These are phyloP conservation scores for Sporothrix euskadiensis DNA, from an alignment of 2,329 filamentous ascomycete genomes.

Conservation along the genomic window DNA sequence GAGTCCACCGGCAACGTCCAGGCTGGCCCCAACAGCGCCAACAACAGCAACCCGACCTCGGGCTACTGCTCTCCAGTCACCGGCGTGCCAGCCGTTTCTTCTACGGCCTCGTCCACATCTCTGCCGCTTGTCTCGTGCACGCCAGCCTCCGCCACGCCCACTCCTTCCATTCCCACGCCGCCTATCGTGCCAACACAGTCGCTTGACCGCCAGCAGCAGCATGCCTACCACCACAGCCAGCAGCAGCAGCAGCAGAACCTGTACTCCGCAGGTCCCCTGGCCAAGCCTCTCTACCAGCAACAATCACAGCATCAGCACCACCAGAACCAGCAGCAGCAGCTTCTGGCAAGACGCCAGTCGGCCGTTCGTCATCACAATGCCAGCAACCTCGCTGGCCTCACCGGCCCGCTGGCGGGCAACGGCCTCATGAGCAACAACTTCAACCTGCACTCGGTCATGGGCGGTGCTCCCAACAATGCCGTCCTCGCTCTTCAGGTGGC, in stretches of 20 bases:
- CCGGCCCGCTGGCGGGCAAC: constrained; percentile 22
- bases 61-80: constrained; percentile 46
- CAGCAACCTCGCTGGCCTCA: constrained; percentile 24
- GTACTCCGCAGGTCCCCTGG: constrained; percentile 26
- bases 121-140: constrained; percentile 30
- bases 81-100: constrained; percentile 20
- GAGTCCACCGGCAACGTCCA: constrained; percentile 57
- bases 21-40: constrained; percentile 29
- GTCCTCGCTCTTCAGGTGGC: constrained; percentile 9
- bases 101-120: constrained; percentile 24
- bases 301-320: constrained; percentile 36
- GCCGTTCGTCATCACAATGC: constrained; percentile 21
- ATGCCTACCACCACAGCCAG: constrained; percentile 30
- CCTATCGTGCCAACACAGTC: constrained; percentile 54
- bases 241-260: constrained; percentile 25
- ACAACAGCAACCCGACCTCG: constrained; percentile 41
- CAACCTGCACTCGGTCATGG: constrained; percentile 13
- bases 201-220: constrained; percentile 41
- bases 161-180: constrained; percentile 42
- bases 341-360: constrained; percentile 26
- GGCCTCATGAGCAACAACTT: constrained; percentile 22
- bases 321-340: constrained; percentile 31
- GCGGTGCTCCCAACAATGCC: constrained; percentile 5
- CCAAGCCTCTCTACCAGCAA: constrained; percentile 31
- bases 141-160: constrained; percentile 42